Evolutionary conservation across 805 yeast species (phyloP).

Genomic region (Candida yuanshanica): DNA sequence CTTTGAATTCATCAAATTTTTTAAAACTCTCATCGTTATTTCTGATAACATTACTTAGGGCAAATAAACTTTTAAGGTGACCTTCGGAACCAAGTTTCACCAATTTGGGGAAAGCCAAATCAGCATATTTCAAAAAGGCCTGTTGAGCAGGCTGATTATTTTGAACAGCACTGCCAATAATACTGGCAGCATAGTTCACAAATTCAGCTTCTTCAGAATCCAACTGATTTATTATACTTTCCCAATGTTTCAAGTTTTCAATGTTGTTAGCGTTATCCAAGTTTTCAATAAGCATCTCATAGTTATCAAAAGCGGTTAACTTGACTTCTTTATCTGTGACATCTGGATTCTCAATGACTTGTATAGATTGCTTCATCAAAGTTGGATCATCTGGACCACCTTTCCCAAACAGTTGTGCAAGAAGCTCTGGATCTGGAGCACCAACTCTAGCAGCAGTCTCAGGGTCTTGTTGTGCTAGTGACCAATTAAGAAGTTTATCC

Average conservation of each 20-base stretch:
- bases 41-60: constrained; percentile 67
- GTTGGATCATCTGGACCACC: constrained; percentile 79
- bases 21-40: constrained; percentile 55
- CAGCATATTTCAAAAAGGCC: constrained; percentile 48
- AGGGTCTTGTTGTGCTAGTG: constrained; percentile 74
- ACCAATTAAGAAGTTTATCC: constrained; percentile 94
- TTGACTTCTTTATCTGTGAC: constrained; percentile 53
- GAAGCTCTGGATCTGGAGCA: constrained; percentile 69
- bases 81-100: constrained; percentile 36
- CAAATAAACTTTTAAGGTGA: constrained; percentile 65
- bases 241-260: constrained; percentile 81
- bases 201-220: constrained; percentile 39
- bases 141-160: constrained; percentile 76
- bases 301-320: constrained; percentile 77
- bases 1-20: constrained; percentile 49
- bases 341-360: constrained; percentile 51
- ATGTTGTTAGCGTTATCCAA: constrained; percentile 92
- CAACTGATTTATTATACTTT: constrained; percentile 51
- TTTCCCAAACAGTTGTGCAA: constrained; percentile 71
- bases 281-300: constrained; percentile 90
- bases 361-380: constrained; percentile 74
- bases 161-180: constrained; percentile 88
- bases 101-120: constrained; percentile 39
- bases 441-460: constrained; percentile 61
- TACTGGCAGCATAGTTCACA: constrained; percentile 57